Base-by-base conservation (phyloP, 768 basidiomycete species). In the Nidularia pulvinata region DNA sequence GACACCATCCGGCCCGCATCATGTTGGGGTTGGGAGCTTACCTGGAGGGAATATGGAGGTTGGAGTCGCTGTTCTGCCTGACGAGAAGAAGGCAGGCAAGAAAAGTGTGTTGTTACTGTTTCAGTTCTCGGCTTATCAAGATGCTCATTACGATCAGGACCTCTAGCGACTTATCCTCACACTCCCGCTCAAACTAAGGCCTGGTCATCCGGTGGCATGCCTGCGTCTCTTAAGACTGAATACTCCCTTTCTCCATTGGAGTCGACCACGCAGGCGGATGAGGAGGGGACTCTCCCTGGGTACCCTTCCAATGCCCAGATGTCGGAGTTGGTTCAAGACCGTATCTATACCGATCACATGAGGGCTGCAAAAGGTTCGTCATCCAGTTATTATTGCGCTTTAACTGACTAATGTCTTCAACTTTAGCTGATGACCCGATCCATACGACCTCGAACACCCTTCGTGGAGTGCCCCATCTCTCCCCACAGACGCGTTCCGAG, bases 21-120 rank as follows among this genome's bases (percentile, higher is more conserved):
- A 37, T 22, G 43, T 57, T 46, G 62, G 62, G 7, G 49, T 61
- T 14, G 62, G 62, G 2, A 59, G 58, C 10, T 49, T 63, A 34
- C 62, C 62, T 25, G 62, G 62, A 0, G 35, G 43, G 4, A 58
- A 53, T 37, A 19, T 30, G 5, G 62, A 60, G 44, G 46, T 50
- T 13, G 57, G 60, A 1, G 63, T 61, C n/a, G 63, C 59, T 14
- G 55, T 56, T 13, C 39, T 56, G 9, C 63, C 60, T 14, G 60
- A 60, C 32, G 60, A 64, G 37, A 57, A 57, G 33, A 22, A n/a
- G 22, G 33, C 44, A 16, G 53, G 33, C n/a, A 37, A n/a, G 39
- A 5, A 16, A 7, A 16, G 54, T 25, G 30, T 48, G 7, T 22
- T 35, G 34, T 46, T n/a, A 16, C 45, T 37, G 49, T 11, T 9